phyloP scores from a whole-genome alignment of 1,139 yeast species.

The Candida sp. region DNA sequence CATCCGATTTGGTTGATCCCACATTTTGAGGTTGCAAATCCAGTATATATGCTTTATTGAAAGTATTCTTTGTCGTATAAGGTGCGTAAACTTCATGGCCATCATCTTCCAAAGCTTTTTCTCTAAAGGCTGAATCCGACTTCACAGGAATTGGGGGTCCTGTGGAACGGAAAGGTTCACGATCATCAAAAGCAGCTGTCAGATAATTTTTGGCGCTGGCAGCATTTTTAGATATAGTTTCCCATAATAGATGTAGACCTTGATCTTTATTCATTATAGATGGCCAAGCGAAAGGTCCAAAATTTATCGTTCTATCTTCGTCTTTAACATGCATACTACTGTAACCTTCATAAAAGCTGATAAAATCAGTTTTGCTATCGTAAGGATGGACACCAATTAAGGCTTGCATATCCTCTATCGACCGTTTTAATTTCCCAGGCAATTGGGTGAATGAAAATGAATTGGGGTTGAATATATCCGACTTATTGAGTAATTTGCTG shows the following conservation, averaged over 20 bases:
- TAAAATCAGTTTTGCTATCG: constrained; percentile 19
- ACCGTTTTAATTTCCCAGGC: background rate
- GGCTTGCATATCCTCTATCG: background rate
- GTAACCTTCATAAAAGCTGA: constrained; percentile 42
- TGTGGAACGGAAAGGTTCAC: constrained; percentile 16
- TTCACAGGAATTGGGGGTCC: constrained; percentile 9
- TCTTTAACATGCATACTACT: constrained; percentile 33
- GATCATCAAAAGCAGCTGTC: constrained; percentile 3
- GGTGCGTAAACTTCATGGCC: constrained; percentile 37
- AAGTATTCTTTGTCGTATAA: constrained; percentile 18
- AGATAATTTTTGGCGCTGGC: constrained; percentile 5
- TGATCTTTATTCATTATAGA: constrained; percentile 47
- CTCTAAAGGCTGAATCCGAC: constrained; percentile 19
- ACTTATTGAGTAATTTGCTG: background rate
- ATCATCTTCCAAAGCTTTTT: constrained; percentile 30
- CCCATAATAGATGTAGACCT: constrained; percentile 34
- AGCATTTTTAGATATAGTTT: constrained; percentile 21
- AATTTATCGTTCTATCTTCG: constrained; percentile 32
- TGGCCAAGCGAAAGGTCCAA: constrained; percentile 51
- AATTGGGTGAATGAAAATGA: background rate
- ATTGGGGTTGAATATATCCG: background rate
- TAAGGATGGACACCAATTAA: constrained; percentile 21
- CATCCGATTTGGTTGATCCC: constrained; percentile 27
- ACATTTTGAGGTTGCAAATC: constrained; percentile 11
- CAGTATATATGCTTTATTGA: constrained; percentile 8